Base-by-base conservation (phyloP, 768 basidiomycete species). In the Boletus insuetus region DNA sequence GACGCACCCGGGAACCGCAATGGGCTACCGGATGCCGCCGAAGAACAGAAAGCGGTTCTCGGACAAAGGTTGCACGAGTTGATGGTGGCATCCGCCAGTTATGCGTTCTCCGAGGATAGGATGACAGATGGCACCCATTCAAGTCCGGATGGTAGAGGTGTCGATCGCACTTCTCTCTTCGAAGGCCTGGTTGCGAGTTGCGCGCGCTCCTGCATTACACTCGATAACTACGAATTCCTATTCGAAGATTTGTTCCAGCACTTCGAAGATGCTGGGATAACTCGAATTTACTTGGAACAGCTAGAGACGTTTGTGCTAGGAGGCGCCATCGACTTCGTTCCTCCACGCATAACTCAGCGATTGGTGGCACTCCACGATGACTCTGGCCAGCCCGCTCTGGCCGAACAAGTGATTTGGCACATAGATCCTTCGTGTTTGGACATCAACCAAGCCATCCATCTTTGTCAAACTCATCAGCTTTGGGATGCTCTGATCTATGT, bases 401-500 rank as follows among this genome's bases (percentile, higher is more conserved):
- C 89, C 2, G 95, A 99, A 69, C 82, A 84, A 31, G 77, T 98
- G 53, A 96, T 99, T 51, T 98, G 94, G 94, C 92, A 96, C 67
- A 92, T 98, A 60, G 91, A 97, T 62, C 94, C 96, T 1, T 74
- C 82, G 3, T 91, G 87, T 62, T 74, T 99, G 55, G 97, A 99
- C 66, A 86, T 98, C 72, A 91, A 98, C 65, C 96, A 98, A 73
- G 88, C 89, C 6, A 89, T 98, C 60, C 79, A 71, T 24, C 78
- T 99, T 6, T 99, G 97, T 65, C 88, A 93, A 69, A 79, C 73
- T 54, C 82, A 94, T 65, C 80, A 80, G 26, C 82, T 98, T 6
- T 97, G 93, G 74, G 96, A 98, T 64, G 94, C 96, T 0, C 81
- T 98, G 54, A 87, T 96, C 54, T 95, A 97, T 69, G 86, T 98